Base-by-base conservation (phyloP, 352 stramenopile species). In the Globisporangium cylindrosporum region DNA sequence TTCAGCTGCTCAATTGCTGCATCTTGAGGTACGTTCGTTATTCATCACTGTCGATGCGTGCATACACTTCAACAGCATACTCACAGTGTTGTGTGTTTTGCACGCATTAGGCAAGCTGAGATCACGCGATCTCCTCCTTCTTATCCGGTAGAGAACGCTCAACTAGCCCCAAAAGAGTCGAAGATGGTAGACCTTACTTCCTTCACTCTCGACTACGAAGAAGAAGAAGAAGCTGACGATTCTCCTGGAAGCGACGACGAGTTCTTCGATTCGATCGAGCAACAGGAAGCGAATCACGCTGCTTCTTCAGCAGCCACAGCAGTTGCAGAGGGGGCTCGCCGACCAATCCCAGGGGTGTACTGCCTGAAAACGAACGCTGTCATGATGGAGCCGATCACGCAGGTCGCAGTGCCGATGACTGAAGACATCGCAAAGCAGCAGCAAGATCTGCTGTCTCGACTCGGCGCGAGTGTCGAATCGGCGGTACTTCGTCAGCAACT, bases 381-480 rank as follows among this genome's bases (percentile, higher is more conserved):
- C 36, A 64, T 93, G 68, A 71, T 90, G 56, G 84, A 92, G 48
- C 87, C 87, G 41, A 59, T 86, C n/a, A 91, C 83, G 4, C 88
- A 93, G 67, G 80, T 71, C 9, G 74, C 76, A 53, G 77, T 92
- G 4, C 87, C 87, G 4, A 78, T 93, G 64, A 95, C 87, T 4
- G 87, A 95, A 75, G 88, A 93, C 64, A 72, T 92, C 15, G 86
- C 81, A 0, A 91, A 87, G 62, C 75, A 92, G 61, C 84, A 95
- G 53, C 82, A 93, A 70, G 84, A 93, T 7, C 68, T 95, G 12
- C 64, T 93, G 8, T 89, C 80, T 65, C 81, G 84, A 8, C 73
- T 95, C 36, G 85, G 84, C 6, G 84, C 85, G 12, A 88, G 74
- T 27, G 63, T 79, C 8, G 84, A 93, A 38, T 93, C 82, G 0